Evolutionary conservation across 306 rosid genomes (phyloP), one percentile per base, ranked within the genome.

Genomic region (Rosa rugosa): DNA sequence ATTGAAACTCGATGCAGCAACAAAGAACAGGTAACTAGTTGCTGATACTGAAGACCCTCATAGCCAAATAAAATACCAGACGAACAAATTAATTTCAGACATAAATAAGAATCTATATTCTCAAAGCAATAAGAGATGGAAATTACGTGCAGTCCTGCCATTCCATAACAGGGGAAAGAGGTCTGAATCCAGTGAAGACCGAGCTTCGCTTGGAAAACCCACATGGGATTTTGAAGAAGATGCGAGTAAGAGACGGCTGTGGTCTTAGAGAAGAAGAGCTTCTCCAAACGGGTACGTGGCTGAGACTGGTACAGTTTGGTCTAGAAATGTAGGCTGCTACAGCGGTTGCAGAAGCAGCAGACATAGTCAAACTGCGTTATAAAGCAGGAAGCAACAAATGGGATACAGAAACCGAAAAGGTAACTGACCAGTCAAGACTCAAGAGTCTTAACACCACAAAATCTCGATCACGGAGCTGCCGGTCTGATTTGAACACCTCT

Each of bases 131-230:
- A 0, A 1, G 44, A 18, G 41, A 63, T 38, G 50, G 69, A 41
- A 69, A 56, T 78, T 88, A 92, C 99, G 91, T 88, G 96, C 93
- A 92, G 86, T 95, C 93, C 89, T 93, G 97, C 99, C 99, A 95
- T 85, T 91, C 80, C 99, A 95, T 95, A 83, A 92, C 92, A 46
- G 98, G 90, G 66, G 91, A 82, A 76, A 83, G 17, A 68, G 82
- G 78, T 71, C 86, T 89, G 79, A 77, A 69, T 70, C 75, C 85
- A 56, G 76, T 88, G 80, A 34, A 66, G 54, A 76, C 59, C 6
- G 95, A 75, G 80, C 82, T 72, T 59, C 80, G 85, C 60, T 82
- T 79, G 38, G 85, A 70, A 27, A 84, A 76, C 23, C 82, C 18
- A 42, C 45, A 67, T 60, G 89, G 79, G 82, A 76, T 81, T 72